Conservation (phyloP, 169 alveolate species). For the Eimeria sp. region DNA sequence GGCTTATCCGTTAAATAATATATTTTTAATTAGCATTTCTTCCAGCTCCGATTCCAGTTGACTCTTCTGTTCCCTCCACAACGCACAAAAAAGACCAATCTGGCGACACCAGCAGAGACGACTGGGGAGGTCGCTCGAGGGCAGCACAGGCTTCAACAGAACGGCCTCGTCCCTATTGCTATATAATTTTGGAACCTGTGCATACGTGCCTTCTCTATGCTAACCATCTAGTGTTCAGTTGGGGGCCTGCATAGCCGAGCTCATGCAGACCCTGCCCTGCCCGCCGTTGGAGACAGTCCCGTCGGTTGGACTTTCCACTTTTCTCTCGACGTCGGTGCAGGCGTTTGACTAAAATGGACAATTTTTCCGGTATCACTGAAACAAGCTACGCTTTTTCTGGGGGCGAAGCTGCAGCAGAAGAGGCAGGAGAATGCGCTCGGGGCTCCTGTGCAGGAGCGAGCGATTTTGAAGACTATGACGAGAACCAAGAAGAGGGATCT, state of each 20-base stretch:
- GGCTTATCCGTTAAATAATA: not conserved
- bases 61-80: not conserved
- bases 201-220: constrained; percentile 8
- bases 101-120: not conserved
- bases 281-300: not conserved
- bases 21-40: not conserved
- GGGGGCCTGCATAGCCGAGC: not conserved
- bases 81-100: not conserved
- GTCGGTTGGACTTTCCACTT: not conserved
- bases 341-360: not conserved
- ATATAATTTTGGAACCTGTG: not conserved
- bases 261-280: not conserved
- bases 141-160: not conserved
- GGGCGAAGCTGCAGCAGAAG: constrained; percentile 7
- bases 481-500: not conserved
- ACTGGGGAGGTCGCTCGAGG: not conserved
- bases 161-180: not conserved
- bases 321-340: not conserved
- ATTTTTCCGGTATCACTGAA: not conserved
- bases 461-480: not conserved
- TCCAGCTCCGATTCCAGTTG: not conserved
- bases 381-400: not conserved
- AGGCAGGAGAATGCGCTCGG: not conserved
- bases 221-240: not conserved
- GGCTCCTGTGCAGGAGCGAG: not conserved